These are phyloP conservation scores for Papilionanthe hybrid DNA, from an alignment of 116 monocot genomes.

Conservation along the genomic window DNA sequence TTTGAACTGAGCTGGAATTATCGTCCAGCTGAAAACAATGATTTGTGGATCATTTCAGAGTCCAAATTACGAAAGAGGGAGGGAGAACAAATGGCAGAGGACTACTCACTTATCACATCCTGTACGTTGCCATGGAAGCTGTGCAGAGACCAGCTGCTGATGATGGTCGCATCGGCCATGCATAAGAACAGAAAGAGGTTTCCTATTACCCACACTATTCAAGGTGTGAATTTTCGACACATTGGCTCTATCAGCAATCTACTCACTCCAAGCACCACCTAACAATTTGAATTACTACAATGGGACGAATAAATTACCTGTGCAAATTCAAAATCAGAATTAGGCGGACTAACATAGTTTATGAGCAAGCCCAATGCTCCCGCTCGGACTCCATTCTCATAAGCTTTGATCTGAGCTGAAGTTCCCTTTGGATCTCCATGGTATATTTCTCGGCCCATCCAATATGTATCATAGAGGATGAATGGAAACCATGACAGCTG, in stretches of 20 bases:
- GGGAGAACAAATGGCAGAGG: not conserved
- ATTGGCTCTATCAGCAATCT: conserved; percentile 72
- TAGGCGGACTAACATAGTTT: conserved; percentile 75
- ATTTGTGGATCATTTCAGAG: not conserved
- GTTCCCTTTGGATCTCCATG: conserved; percentile 51
- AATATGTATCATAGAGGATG: conserved; percentile 59
- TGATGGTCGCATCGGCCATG: conserved; percentile 48
- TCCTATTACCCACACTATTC: conserved; percentile 60
- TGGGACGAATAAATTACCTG: not conserved
- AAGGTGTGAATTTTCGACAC: conserved; percentile 49
- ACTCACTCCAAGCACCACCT: conserved; percentile 64
- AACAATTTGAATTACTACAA: not conserved
- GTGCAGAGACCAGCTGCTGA: conserved; percentile 47
- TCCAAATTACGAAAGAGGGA: not conserved
- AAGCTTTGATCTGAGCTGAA: conserved; percentile 25
- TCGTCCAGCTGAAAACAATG: conserved; percentile 63
- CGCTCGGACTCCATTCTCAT: conserved; percentile 60
- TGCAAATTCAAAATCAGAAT: not conserved
- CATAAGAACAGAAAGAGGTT: conserved; percentile 51
- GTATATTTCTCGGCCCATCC: conserved; percentile 73
- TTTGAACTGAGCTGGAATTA: conserved; percentile 71
- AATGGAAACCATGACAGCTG: conserved; percentile 70
- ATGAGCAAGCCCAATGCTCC: conserved; percentile 86
- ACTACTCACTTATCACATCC: conserved; percentile 64
- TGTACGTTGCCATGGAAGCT: conserved; percentile 7